Evolutionary conservation across 768 basidiomycete species (phyloP), one percentile per base, ranked within the genome.

Genomic region (Lactarius trivialis): DNA sequence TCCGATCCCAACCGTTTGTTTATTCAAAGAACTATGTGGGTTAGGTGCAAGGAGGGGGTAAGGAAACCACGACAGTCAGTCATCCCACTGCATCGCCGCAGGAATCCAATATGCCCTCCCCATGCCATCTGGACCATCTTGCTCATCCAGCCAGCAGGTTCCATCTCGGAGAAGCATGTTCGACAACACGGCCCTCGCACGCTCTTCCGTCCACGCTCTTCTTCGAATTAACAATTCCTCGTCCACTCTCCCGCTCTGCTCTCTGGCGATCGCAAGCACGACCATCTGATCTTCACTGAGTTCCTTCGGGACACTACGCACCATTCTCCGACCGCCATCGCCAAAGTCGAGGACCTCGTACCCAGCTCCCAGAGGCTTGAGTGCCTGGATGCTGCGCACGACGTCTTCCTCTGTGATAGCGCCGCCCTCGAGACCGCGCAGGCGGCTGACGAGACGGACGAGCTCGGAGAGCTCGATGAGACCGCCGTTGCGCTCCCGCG

Each of bases 91-190:
- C 82, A 96, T 89, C 3, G 88, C 88, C 14, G 90, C 91, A 1
- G 89, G 88, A 12, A 96, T 79, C 93, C 93, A 98, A 71, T 93
- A 96, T 26, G 85, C 83, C 60, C 79, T 78, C 32, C 85, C 84
- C 33, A 75, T 77, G 17, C 71, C 71, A 67, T 85, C 34, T 1
- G 60, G 60, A 7, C 67, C 83, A 57, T 89, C 91, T 73, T 97
- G 93, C 28, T 91, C 87, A 70, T 99, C 97, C 33, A 98, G 71
- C 97, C 97, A 99, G 61, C 92, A 95, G 28, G 96, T 76, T 1
- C 95, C 96, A 65, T 98, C 94, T 30, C 88, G 80, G 64, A 92
- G 78, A 15, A 95, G 81, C 85, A 96, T 94, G 65, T 95, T 94
- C 68, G 93, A 87, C 68, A 98, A 73, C 1, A 88, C 94, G 12